phyloP scores from a whole-genome alignment of 2,329 filamentous ascomycete genomes.

The Aspergillus arachidicola region DNA sequence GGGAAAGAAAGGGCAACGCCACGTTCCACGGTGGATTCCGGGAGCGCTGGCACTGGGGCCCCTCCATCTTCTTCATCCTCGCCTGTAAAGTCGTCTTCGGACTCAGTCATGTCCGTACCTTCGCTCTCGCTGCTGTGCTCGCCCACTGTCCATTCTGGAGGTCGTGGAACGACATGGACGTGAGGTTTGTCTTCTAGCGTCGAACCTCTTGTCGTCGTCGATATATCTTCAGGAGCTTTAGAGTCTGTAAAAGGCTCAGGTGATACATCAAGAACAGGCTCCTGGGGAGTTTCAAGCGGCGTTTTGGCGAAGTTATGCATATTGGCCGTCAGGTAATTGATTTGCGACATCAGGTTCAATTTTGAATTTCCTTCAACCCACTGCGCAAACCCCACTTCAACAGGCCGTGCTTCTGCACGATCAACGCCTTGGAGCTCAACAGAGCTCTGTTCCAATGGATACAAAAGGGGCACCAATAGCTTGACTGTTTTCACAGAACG shows the following conservation, averaged over 20 bases:
- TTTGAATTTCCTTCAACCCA: constrained; percentile 60
- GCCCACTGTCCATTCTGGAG: constrained; percentile 70
- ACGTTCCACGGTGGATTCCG: constrained; percentile 56
- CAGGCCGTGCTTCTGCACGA: constrained; percentile 60
- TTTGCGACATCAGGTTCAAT: constrained; percentile 69
- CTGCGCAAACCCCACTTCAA: constrained; percentile 67
- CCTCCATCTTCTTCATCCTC: constrained; percentile 49
- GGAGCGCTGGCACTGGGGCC: constrained; percentile 34
- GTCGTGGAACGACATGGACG: constrained; percentile 71
- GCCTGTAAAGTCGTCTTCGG: constrained; percentile 43
- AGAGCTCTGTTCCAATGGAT: constrained; percentile 69
- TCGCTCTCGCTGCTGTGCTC: constrained; percentile 40
- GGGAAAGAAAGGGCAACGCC: constrained; percentile 82
- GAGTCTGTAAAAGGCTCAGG: constrained; percentile 17
- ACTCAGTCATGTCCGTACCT: constrained; percentile 48
- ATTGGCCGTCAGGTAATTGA: constrained; percentile 75
- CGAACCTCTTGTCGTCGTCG: constrained; percentile 16
- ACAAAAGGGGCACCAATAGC: constrained; percentile 69
- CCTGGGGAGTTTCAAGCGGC: constrained; percentile 30
- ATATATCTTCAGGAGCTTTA: constrained; percentile 16
- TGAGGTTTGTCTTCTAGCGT: constrained; percentile 60
- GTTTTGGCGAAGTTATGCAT: constrained; percentile 68
- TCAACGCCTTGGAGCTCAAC: constrained; percentile 68
- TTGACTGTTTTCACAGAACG: constrained; percentile 65
- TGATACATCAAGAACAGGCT: constrained; percentile 21